A percentile compares a stretch with the other conserved stretches of the same genome.
These are phyloP conservation scores for Xylaria arbuscula DNA, from an alignment of 2,329 filamentous ascomycete genomes.

Conservation along the genomic window DNA sequence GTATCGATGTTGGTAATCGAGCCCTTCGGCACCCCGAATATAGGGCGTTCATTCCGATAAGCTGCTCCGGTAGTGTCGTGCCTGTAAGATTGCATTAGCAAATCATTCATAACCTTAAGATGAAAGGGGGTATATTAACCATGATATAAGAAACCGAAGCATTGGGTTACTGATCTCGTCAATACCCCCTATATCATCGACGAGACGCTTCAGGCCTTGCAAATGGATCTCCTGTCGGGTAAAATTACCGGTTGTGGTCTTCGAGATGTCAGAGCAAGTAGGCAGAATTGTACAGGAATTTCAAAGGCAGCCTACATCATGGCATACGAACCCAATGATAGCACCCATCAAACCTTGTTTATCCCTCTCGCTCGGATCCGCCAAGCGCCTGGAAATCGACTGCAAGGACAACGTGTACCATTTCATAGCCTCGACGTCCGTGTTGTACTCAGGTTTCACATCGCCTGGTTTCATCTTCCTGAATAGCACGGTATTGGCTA, in stretches of 20 bases:
- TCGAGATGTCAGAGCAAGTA: constrained; percentile 17
- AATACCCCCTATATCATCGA: constrained; percentile 44
- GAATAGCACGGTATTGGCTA: constrained; percentile 45
- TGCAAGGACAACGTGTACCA: constrained; percentile 45
- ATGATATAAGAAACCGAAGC: constrained; percentile 46
- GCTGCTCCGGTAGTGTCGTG: constrained; percentile 45
- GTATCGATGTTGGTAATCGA: constrained; percentile 41
- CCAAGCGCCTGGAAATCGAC: constrained; percentile 42
- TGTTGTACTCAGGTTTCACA: constrained; percentile 37
- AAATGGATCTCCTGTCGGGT: constrained; percentile 43
- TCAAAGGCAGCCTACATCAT: constrained; percentile 38
- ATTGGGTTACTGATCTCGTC: constrained; percentile 41
- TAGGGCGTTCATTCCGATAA: constrained; percentile 41
- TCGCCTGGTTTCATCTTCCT: constrained; percentile 31
- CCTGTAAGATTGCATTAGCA: constrained; percentile 35
- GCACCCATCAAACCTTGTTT: constrained; percentile 45
- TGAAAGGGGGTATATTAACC: constrained; percentile 34
- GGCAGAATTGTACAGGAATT: not conserved
- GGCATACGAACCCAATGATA: constrained; percentile 45
- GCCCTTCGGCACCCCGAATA: constrained; percentile 40
- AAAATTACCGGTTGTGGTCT: constrained; percentile 44
- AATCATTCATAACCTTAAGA: not conserved
- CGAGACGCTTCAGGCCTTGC: constrained; percentile 44
- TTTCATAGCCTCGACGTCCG: constrained; percentile 42
- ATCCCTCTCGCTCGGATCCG: constrained; percentile 35